A percentile compares a stretch with the other conserved stretches of the same genome.
Evolutionary conservation across 345 rosid species (phyloP).

Genomic region (Jatropha curcas): DNA sequence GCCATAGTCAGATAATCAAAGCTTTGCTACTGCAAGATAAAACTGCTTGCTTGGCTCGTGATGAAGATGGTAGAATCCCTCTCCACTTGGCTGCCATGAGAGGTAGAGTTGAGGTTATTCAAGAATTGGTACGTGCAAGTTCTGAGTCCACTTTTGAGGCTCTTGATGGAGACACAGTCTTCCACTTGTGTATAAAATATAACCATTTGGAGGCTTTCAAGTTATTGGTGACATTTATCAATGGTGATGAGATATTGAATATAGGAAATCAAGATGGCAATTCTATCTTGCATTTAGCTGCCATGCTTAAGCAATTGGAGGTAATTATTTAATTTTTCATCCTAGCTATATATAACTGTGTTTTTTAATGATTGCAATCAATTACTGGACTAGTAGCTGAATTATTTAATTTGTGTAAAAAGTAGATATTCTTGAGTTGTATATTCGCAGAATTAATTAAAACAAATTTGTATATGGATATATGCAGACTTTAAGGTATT

Average conservation of each 20-base stretch:
- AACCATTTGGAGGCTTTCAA: constrained; percentile 8
- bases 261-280: neutral
- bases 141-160: neutral
- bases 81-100: constrained; percentile 13
- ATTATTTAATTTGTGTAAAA: too few species aligned
- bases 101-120: neutral
- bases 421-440: too few species aligned
- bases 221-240: neutral
- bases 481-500: neutral
- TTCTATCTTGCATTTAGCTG: constrained; percentile 12
- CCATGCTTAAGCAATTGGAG: neutral
- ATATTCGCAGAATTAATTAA: too few species aligned
- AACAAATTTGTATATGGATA: too few species aligned
- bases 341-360: too few species aligned
- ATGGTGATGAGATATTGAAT: neutral
- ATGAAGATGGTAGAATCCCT: neutral
- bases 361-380: too few species aligned
- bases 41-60: neutral
- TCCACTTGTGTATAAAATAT: constrained; percentile 11
- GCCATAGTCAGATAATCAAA: too few species aligned
- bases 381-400: too few species aligned
- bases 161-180: neutral
- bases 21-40: too few species aligned
- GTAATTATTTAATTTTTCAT: neutral
- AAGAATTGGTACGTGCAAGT: neutral